A percentile compares a stretch with the other conserved stretches of the same genome.
Evolutionary conservation across 2,329 filamentous ascomycete genomes (phyloP).

Genomic region (Phoma sp.): DNA sequence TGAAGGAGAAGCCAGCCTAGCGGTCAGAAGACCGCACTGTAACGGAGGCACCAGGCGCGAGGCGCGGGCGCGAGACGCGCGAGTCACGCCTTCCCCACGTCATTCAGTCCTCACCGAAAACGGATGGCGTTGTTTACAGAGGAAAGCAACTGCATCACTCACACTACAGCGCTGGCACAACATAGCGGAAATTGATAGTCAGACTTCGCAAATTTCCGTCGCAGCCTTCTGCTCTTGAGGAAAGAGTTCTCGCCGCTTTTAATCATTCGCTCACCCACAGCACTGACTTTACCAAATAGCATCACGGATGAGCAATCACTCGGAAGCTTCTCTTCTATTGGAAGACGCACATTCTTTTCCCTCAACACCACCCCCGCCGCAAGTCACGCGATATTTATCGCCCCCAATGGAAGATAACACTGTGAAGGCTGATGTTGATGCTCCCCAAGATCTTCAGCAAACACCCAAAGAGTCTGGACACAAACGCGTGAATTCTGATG

Average conservation of each 20-base stretch:
- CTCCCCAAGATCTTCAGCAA: slow-evolving; percentile 15
- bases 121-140: slow-evolving; percentile 19
- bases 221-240: slow-evolving; percentile 3
- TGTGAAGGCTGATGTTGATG: slow-evolving; percentile 20
- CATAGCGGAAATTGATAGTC: background rate
- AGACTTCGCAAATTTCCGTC: background rate
- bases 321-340: slow-evolving; percentile 30
- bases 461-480: slow-evolving; percentile 1
- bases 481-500: slow-evolving; percentile 25
- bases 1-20: slow-evolving; percentile 1
- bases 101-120: slow-evolving; percentile 30
- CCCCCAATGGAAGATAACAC: slow-evolving; percentile 26
- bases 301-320: slow-evolving; percentile 25
- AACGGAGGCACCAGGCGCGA: slow-evolving; percentile 15
- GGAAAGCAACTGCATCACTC: slow-evolving; percentile 11
- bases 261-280: slow-evolving; percentile 29
- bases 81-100: slow-evolving; percentile 36
- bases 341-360: slow-evolving; percentile 14
- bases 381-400: slow-evolving; percentile 4
- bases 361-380: slow-evolving; percentile 22
- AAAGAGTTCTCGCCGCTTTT: slow-evolving; percentile 7
- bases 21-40: slow-evolving; percentile 18
- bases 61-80: slow-evolving; percentile 17
- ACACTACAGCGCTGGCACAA: background rate
- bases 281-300: slow-evolving; percentile 30